phyloP scores from a whole-genome alignment of 2,329 filamentous ascomycete species.

The Phialophora expanda region DNA sequence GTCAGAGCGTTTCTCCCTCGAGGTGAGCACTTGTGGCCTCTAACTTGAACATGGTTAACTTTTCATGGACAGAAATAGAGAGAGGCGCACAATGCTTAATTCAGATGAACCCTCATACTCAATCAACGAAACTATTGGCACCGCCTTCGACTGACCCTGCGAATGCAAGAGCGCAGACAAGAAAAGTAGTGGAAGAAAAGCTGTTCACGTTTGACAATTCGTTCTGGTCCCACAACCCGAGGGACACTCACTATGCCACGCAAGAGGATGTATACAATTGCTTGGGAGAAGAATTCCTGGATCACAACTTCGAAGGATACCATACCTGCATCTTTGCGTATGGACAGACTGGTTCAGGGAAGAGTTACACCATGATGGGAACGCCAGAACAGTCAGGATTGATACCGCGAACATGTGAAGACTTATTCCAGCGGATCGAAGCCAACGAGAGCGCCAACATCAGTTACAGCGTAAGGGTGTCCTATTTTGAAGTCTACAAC shows the following conservation, averaged over 20 bases:
- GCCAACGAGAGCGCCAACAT: slow-evolving; percentile 84
- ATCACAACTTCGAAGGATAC: slow-evolving; percentile 99
- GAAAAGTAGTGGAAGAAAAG: slow-evolving; percentile 83
- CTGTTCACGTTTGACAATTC: slow-evolving; percentile 96
- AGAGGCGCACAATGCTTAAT: slow-evolving; percentile 83
- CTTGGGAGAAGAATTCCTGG: slow-evolving; percentile 92
- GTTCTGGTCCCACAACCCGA: slow-evolving; percentile 89
- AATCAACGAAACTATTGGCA: slow-evolving; percentile 79
- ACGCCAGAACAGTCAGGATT: slow-evolving; percentile 81
- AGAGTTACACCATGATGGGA: slow-evolving; percentile 99
- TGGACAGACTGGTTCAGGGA: slow-evolving; percentile 95
- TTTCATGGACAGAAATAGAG: slow-evolving; percentile 73
- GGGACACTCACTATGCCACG: slow-evolving; percentile 83
- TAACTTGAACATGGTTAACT: not conserved
- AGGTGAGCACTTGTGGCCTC: slow-evolving; percentile 58
- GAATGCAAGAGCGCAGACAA: slow-evolving; percentile 64
- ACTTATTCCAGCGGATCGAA: slow-evolving; percentile 92
- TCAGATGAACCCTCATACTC: slow-evolving; percentile 84
- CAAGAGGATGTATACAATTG: slow-evolving; percentile 95
- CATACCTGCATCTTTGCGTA: slow-evolving; percentile 99
- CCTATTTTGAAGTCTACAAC: slow-evolving; percentile 99
- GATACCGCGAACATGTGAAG: slow-evolving; percentile 93
- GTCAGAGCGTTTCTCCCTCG: slow-evolving; percentile 78
- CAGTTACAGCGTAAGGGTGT: slow-evolving; percentile 95
- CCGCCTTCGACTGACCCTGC: slow-evolving; percentile 61